Conservation (phyloP, 2,329 filamentous ascomycete genomes). For the Fusarium sp. region DNA sequence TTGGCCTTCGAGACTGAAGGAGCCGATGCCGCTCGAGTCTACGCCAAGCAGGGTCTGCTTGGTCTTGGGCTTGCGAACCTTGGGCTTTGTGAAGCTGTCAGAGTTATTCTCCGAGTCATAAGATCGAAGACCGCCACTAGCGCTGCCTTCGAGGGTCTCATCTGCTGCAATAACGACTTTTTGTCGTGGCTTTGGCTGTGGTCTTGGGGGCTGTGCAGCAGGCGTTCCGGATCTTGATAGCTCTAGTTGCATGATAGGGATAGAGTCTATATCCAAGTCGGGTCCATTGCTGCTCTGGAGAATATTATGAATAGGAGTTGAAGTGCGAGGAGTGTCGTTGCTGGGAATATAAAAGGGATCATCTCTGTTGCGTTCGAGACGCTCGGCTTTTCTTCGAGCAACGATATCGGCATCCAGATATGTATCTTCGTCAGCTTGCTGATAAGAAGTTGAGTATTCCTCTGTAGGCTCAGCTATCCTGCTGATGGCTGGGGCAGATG, state of each 20-base stretch:
- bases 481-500: slow-evolving; percentile 64
- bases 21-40: slow-evolving; percentile 84
- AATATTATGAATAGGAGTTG: slow-evolving; percentile 84
- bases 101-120: slow-evolving; percentile 67
- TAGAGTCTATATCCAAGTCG: slow-evolving; percentile 90
- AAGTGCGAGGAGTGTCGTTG: slow-evolving; percentile 68
- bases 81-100: slow-evolving; percentile 61
- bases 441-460: slow-evolving; percentile 65
- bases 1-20: slow-evolving; percentile 73
- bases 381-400: slow-evolving; percentile 79
- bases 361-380: slow-evolving; percentile 85
- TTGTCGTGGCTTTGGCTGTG: slow-evolving; percentile 61
- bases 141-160: slow-evolving; percentile 73
- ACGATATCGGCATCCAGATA: slow-evolving; percentile 80
- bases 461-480: slow-evolving; percentile 64
- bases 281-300: slow-evolving; percentile 78
- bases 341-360: slow-evolving; percentile 92
- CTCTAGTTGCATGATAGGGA: slow-evolving; percentile 94
- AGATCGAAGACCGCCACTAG: slow-evolving; percentile 59
- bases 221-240: slow-evolving; percentile 66
- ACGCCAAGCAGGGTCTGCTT: slow-evolving; percentile 81
- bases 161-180: slow-evolving; percentile 77
- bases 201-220: slow-evolving; percentile 49
- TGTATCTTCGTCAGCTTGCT: slow-evolving; percentile 70
- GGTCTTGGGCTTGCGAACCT: slow-evolving; percentile 64